phyloP scores from a whole-genome alignment of 805 yeast genomes.

The Dipodascus geniculatus region DNA sequence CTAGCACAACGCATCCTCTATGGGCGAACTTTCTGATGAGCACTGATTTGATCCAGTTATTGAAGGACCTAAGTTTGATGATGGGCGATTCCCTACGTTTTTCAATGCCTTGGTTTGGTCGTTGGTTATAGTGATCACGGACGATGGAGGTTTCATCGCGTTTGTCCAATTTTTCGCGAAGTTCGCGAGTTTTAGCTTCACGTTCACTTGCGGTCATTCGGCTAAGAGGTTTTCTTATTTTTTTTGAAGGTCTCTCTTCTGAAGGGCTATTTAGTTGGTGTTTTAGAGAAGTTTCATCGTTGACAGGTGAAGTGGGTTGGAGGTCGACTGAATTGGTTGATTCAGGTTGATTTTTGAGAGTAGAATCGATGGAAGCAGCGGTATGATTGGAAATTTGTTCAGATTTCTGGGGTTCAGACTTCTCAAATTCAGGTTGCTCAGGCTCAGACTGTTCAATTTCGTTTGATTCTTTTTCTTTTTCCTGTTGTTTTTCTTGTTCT shows the following conservation, averaged over 20 bases:
- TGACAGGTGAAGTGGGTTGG: too few species aligned
- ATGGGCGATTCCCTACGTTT: constrained; percentile 71
- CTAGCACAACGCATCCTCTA: constrained; percentile 51
- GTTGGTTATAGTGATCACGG: constrained; percentile 73
- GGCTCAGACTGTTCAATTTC: constrained; percentile 4
- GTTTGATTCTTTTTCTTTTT: too few species aligned
- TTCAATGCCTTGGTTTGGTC: constrained; percentile 52
- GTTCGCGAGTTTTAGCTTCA: constrained; percentile 8
- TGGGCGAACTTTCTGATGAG: constrained; percentile 56
- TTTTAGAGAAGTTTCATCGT: neutral
- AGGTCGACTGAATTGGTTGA: too few species aligned
- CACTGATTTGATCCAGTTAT: constrained; percentile 83
- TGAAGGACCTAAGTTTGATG: constrained; percentile 75
- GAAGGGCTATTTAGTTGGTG: neutral
- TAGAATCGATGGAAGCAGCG: too few species aligned
- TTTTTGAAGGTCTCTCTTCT: constrained; percentile 6
- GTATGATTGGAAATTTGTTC: too few species aligned
- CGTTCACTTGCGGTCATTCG: constrained; percentile 8
- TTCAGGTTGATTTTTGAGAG: too few species aligned
- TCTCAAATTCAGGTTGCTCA: constrained; percentile 7
- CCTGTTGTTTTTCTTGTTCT: too few species aligned
- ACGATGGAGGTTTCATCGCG: constrained; percentile 35
- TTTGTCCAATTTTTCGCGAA: constrained; percentile 8
- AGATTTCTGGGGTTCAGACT: constrained; percentile 2
- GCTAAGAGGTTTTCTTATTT: constrained; percentile 13